phyloP scores from a whole-genome alignment of 2,329 filamentous ascomycete genomes.

The Ilyonectria mors-panacis region DNA sequence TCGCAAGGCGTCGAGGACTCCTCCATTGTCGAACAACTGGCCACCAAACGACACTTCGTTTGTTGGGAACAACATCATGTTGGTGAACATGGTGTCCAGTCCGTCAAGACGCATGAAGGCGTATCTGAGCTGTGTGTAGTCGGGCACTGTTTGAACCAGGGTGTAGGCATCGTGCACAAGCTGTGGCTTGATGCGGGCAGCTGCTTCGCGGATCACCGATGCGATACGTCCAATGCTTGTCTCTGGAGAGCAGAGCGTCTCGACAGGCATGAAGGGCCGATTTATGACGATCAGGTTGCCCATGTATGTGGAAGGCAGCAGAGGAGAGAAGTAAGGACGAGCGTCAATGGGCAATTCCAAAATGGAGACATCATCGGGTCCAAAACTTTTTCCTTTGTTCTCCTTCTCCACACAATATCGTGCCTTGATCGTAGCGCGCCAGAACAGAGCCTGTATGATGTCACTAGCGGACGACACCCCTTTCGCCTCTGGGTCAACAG shows the following conservation, averaged over 20 bases:
- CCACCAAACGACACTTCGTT: conserved; percentile 49
- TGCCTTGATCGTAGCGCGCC: conserved; percentile 54
- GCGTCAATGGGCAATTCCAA: conserved; percentile 54
- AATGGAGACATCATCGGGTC: conserved; percentile 48
- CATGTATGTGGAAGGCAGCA: conserved; percentile 49
- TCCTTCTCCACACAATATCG: conserved; percentile 51
- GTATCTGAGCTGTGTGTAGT: conserved; percentile 43
- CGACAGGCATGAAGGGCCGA: conserved; percentile 43
- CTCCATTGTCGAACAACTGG: conserved; percentile 45
- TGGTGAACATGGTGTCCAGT: conserved; percentile 50
- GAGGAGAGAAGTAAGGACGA: conserved; percentile 48
- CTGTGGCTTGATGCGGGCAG: conserved; percentile 43
- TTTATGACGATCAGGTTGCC: conserved; percentile 46
- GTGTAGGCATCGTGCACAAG: conserved; percentile 50
- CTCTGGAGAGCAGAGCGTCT: conserved; percentile 45
- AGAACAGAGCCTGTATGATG: conserved; percentile 58
- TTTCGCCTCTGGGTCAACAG: conserved; percentile 44
- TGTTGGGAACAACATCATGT: conserved; percentile 50
- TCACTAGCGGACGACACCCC: conserved; percentile 53
- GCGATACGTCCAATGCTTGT: conserved; percentile 48
- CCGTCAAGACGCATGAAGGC: conserved; percentile 48
- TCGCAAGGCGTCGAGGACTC: conserved; percentile 47
- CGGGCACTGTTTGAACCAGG: conserved; percentile 45
- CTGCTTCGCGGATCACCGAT: conserved; percentile 42
- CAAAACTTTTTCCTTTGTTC: conserved; percentile 33